Evolutionary conservation across 202 grass and related monocot species (phyloP).

Genomic region (Panicum virgatum): DNA sequence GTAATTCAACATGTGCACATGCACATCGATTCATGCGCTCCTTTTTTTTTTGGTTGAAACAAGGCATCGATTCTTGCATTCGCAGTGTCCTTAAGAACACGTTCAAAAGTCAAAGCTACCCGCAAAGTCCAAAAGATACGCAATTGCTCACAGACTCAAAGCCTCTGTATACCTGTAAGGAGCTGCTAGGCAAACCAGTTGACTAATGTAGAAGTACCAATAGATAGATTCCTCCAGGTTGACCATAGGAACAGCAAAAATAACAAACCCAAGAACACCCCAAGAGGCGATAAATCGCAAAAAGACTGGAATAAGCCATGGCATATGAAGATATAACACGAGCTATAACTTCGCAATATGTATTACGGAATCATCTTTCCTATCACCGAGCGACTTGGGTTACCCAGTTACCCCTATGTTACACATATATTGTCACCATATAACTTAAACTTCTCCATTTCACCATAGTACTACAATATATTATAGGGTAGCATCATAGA

Average conservation of each 20-base stretch:
- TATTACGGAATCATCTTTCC: background rate
- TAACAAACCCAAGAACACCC: background rate
- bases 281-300: background rate
- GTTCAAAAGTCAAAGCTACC: background rate
- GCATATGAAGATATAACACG: background rate
- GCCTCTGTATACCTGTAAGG: background rate
- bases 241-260: background rate
- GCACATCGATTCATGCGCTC: background rate
- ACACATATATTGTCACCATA: conserved; percentile 25
- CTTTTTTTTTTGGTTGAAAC: background rate
- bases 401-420: conserved; percentile 18
- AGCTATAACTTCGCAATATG: background rate
- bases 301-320: background rate
- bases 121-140: background rate
- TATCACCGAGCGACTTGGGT: background rate
- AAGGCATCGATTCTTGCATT: background rate
- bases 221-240: background rate
- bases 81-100: background rate
- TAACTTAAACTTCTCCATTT: conserved; percentile 27
- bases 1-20: background rate
- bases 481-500: conserved; percentile 25
- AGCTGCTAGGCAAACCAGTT: background rate
- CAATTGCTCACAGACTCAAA: background rate
- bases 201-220: background rate
- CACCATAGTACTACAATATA: conserved; percentile 3